A percentile compares a stretch with the other conserved stretches of the same genome.
Conservation (phyloP, 2,329 filamentous ascomycete species). For the Phialophora verrucosa region DNA sequence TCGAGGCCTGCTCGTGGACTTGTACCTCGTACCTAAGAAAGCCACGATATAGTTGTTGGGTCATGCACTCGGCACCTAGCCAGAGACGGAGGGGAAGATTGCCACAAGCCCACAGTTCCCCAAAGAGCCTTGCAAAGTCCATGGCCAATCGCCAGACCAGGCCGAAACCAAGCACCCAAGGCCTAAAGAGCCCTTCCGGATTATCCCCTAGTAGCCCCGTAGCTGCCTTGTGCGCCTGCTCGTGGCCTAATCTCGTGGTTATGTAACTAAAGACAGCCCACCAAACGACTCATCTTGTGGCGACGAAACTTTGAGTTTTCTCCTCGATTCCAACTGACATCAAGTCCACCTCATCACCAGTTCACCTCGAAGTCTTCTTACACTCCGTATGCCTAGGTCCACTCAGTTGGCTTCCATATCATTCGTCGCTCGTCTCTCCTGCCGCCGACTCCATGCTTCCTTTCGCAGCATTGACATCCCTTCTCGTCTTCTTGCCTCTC, state of each 20-base stretch:
- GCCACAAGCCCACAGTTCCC: neutral
- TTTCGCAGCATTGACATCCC: neutral
- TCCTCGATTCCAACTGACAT: conserved; percentile 5
- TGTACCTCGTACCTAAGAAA: neutral
- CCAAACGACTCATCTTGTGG: neutral
- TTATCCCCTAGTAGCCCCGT: neutral
- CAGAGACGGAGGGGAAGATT: neutral
- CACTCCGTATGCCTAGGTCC: neutral
- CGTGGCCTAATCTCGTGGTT: neutral
- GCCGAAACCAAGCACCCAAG: neutral
- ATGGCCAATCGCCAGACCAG: neutral
- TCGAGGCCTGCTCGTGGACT: neutral
- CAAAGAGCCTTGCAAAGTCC: neutral
- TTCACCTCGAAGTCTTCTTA: neutral
- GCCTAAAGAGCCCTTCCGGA: conserved; percentile 1
- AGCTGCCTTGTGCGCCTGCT: neutral
- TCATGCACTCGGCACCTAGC: no score
- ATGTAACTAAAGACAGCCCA: no score
- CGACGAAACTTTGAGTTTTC: neutral
- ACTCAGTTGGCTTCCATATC: neutral
- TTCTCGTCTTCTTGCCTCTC: conserved; percentile 3
- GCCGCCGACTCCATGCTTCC: neutral
- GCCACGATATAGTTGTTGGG: neutral
- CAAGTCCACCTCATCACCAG: neutral
- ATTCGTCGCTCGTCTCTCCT: neutral